Base-by-base conservation (phyloP, 2,329 filamentous ascomycete species). In the Cytospora piceae region DNA sequence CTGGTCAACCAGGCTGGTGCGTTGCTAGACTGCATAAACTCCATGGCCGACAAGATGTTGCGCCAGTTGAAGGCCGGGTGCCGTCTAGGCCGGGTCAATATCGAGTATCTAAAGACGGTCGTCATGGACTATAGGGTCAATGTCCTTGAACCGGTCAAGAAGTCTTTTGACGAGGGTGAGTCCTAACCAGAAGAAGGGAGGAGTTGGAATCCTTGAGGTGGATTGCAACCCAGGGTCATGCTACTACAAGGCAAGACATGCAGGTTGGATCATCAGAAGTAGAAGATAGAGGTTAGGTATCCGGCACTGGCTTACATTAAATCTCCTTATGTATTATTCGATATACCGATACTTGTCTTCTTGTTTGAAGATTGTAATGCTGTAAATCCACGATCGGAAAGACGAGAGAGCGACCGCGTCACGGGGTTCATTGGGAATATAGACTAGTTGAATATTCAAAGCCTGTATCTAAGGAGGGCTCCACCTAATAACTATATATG, bases 1-100 rank as follows among this genome's bases (percentile, higher is more conserved):
- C 27, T 61, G 59, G 49, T 46, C 8, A 55, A 49, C 11, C 8
- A 39, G 54, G 31, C 29, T 12, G 14, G 22, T 6, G 14, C 7
- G 24, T 32, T 61, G 11, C 49, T 61, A 24, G 34, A 61, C 24
- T 54, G 22, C 8, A 54, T 61, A 31, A 61, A 49, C 24, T 49
- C 22, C 9, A 53, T 49, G 31, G 59, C 46, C 24, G 46, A 61
- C 22, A 32, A n/a, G 3, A 61, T 61, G 59, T 24, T 61, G 32
- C 52, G 22, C 15, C 29, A 22, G 14, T 31, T 61, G 49, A 49
- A 53, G 15, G 46, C 51, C 14, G 49, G 15, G 12, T 61, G 59
- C 53, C 59, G 59, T 9, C n/a, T 61, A 24, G 49, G 59, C 1
- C 37, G 59, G 51, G 24, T 54, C 7, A 61, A 61, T 9, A 61